Evolutionary conservation across 805 yeast genomes (phyloP), one percentile per base, ranked within the genome.

Genomic region (Starmerella geochares): DNA sequence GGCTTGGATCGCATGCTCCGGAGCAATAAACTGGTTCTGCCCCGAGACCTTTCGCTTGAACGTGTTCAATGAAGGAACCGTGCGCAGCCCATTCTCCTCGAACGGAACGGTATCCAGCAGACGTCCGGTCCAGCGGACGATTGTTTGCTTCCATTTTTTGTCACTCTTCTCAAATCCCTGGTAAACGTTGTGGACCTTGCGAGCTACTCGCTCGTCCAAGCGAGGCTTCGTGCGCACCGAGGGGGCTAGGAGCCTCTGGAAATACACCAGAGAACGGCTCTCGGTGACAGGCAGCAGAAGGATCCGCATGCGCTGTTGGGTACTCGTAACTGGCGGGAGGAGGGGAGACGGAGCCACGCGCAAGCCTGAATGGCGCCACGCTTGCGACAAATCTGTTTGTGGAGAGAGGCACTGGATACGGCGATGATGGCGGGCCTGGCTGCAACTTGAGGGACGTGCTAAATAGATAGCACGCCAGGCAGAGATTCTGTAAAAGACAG

Each of bases 261-360:
- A 84, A 62, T 80, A 80, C 23, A 87, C 65, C 62, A 77, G 81
- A 3, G 84, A 73, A 52, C 74, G 73, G 46, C 70, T 63, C 3
- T 77, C 68, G 5, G 90, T 80, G 24, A 87, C 69, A 6, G 96
- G 96, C 4, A 86, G 68, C 2, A 86, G 76, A 11, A 84, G 67
- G 27, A 88, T 65, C 56, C 81, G 77, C 57, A 83, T 78, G 27
- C 10, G 19, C 25, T 9, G 46, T 14, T 6, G 16, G 13, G 14
- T 4, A 5, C 29, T 14, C 11, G 37, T 20, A 10, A 17, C 27
- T 20, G 40, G 14, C 5, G 10, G 27, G 17, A 17, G 25, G 17
- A 20, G 20, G 20, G n/a, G n/a, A 11, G 40, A 9, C 21, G 24
- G 24, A 21, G 40, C 40, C 40, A 19, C 37, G 37, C 37, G 13